Base-by-base conservation (phyloP, 208 protist genomes). In the Tetramitus jugosus region DNA sequence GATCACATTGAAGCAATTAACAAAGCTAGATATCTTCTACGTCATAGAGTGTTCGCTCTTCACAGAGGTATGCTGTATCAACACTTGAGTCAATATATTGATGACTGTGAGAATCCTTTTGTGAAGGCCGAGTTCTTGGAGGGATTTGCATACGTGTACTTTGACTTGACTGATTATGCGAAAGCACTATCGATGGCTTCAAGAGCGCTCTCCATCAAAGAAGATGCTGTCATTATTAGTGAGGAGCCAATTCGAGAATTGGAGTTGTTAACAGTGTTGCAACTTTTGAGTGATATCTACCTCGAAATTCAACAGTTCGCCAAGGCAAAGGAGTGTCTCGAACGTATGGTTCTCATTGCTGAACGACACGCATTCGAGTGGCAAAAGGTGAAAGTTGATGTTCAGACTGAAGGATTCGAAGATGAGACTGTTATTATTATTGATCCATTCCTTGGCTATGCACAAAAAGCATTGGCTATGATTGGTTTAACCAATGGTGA, bases 121-220 rank as follows among this genome's bases (percentile, higher is more conserved):
- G 29, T 37, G 0, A 31, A 74, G n/a, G 17, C 67, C 2, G 2
- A 53, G 20, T 53, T 53, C 37, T 74, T n/a, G 17, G 67, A 74
- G 37, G 67, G 67, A n/a, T 74, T 74, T 37, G 17, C 67, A 8
- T 56, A 39, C 6, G 26, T 74, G 29, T 74, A 74, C 37, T 74
- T 53, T 53, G 42, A 74, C 23, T 74, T 74, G 26, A 74, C 37
- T 13, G 67, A 74, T 53, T 39, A 74, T 31, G 53, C 46, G 23
- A 53, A 35, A 43, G 39, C 42, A 29, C 53, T 35, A 7, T 20
- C 39, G 8, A 45, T 53, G 3, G 67, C 67, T 17, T 33, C 46
- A 23, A 74, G 53, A 26, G 10, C 67, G 20, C 42, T 74, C 26
- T 26, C 46, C 13, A 29, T 74, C 17, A n/a, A 29, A 35, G 67